Conservation (phyloP, 2,329 filamentous ascomycete species). For the Sclerotinia glacialis region DNA sequence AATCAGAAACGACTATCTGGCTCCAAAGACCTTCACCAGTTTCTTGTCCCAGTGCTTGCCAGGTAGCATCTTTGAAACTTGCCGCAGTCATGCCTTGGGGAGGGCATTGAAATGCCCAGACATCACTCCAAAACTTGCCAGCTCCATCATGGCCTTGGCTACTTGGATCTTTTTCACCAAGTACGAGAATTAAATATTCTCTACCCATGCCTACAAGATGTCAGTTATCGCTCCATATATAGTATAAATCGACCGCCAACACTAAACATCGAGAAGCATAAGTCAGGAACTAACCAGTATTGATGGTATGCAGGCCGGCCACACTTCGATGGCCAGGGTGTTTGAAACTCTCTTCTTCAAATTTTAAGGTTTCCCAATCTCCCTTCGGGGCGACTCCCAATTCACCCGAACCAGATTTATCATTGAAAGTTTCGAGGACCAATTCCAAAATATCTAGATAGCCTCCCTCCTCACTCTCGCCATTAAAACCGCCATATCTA, state of each 20-base stretch:
- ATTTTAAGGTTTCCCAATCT: slow-evolving; percentile 53
- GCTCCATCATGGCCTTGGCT: slow-evolving; percentile 49
- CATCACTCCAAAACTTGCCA: slow-evolving; percentile 56
- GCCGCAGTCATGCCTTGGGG: slow-evolving; percentile 54
- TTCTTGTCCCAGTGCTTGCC: slow-evolving; percentile 51
- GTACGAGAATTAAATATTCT: slow-evolving; percentile 60
- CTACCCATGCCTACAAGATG: slow-evolving; percentile 45
- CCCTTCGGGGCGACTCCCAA: slow-evolving; percentile 50
- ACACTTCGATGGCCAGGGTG: slow-evolving; percentile 56
- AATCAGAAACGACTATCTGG: slow-evolving; percentile 51
- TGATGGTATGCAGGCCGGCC: slow-evolving; percentile 53
- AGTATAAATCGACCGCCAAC: background rate
- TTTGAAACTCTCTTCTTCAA: slow-evolving; percentile 43
- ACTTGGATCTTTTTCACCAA: slow-evolving; percentile 56
- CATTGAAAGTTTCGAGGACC: slow-evolving; percentile 54
- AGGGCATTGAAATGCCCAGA: slow-evolving; percentile 63
- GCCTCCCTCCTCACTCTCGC: slow-evolving; percentile 65
- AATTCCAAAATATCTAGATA: slow-evolving; percentile 65
- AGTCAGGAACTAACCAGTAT: slow-evolving; percentile 43
- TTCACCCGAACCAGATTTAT: slow-evolving; percentile 49
- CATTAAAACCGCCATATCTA: slow-evolving; percentile 79
- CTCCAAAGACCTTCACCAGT: slow-evolving; percentile 60
- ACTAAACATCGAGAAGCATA: background rate
- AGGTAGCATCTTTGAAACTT: slow-evolving; percentile 54
- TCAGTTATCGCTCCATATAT: background rate